Evolutionary conservation across 352 stramenopile genomes (phyloP).

Genomic region (Pythium monospermum): DNA sequence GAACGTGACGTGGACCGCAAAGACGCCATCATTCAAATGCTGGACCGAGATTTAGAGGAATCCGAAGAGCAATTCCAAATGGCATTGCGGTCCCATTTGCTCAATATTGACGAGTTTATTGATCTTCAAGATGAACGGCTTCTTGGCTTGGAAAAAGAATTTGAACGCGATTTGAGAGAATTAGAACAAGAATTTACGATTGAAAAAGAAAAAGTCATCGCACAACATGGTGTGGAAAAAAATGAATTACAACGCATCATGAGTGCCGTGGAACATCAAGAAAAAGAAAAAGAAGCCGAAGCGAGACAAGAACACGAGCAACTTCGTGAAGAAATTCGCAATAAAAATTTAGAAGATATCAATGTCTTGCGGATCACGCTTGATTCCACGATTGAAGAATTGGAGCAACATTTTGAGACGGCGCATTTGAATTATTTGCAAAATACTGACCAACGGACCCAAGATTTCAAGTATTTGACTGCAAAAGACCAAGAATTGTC

Average conservation of each 20-base stretch:
- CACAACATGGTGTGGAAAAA: constrained; percentile 63
- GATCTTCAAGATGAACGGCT: constrained; percentile 88
- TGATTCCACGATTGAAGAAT: constrained; percentile 86
- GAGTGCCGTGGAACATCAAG: constrained; percentile 75
- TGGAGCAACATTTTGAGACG: constrained; percentile 93
- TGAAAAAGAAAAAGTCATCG: constrained; percentile 79
- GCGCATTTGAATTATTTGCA: constrained; percentile 90
- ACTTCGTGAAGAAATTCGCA: constrained; percentile 90
- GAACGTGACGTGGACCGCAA: constrained; percentile 94
- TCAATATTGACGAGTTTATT: constrained; percentile 91
- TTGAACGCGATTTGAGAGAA: constrained; percentile 81
- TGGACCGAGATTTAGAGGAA: constrained; percentile 91
- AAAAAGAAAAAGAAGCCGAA: constrained; percentile 76
- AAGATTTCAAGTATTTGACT: constrained; percentile 94
- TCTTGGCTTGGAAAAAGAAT: constrained; percentile 87
- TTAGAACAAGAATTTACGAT: constrained; percentile 83
- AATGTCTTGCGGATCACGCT: constrained; percentile 91
- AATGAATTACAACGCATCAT: constrained; percentile 85
- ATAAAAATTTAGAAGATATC: constrained; percentile 94
- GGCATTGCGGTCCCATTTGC: constrained; percentile 82
- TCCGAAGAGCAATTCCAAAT: constrained; percentile 93
- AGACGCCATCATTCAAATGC: constrained; percentile 94
- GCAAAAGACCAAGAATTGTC: constrained; percentile 90
- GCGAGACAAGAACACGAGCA: constrained; percentile 83
- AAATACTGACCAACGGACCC: constrained; percentile 91